Base-by-base conservation (phyloP, 106 monocot genomes). In the Dendrobium huoshanense region DNA sequence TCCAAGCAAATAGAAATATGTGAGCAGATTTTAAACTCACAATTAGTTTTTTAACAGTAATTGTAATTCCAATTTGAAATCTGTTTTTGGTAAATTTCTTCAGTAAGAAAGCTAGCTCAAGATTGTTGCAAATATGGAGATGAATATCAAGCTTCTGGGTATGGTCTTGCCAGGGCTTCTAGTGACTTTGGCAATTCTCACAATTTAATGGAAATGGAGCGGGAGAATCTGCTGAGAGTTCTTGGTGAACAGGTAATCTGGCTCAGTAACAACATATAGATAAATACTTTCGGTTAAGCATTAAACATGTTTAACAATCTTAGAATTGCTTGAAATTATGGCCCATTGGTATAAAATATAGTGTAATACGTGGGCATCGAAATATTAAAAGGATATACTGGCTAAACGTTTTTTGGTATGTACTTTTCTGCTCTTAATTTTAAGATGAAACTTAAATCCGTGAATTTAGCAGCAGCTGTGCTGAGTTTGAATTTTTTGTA, bases 1-100 rank as follows among this genome's bases (percentile, higher is more conserved):
- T 87, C 85, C 49, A 98, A 95, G 84, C 91, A 93, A 77, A 88
- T 87, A 79, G 92, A 95, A 84, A 93, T 98, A 84, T 85, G 98
- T 98, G 81, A 56, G 78, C 27, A 81, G n/a, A 61, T 44, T 33
- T 78, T 15, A 27, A 48, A 25, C 37, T 41, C 33, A 2, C 24
- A 10, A 27, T 76, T 9, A 76, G 51, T 11, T 76, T 74, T 40
- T 24, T 47, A 72, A 56, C 72, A 47, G 2, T 24, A 77, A 47
- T 25, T 33, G 9, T 64, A 82, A 48, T 78, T 42, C 4, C 11
- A 79, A 33, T 27, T 76, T 72, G 31, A 43, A 19, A 44, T 54
- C 49, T 51, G 2, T 16, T 15, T 51, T 51, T 15, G 15, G 51
- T 51, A 51, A 51, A 55, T 42, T 77, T 80, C 29, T 81, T 54